Percentiles rank a stretch among this genome's conserved stretches.
phyloP scores from a whole-genome alignment of 495 filamentous ascomycete genomes.

The Parathielavia hyrcaniae region DNA sequence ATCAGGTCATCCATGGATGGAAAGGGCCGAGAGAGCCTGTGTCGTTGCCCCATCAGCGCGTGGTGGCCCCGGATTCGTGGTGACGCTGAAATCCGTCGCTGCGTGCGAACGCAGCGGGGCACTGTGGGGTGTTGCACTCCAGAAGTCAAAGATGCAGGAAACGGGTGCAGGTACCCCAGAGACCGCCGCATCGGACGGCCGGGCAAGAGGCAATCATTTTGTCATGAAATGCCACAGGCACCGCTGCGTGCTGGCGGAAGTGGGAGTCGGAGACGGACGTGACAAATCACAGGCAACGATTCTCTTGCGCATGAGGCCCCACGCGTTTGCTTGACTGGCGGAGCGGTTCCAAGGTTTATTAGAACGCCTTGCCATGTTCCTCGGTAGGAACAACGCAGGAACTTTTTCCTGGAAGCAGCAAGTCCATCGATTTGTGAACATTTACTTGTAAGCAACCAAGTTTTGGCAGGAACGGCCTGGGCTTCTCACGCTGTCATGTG shows the following conservation, averaged over 20 bases:
- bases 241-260: constrained; percentile 25
- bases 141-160: constrained; percentile 3
- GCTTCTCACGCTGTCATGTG: neutral
- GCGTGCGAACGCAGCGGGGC: neutral
- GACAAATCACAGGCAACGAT: constrained; percentile 33
- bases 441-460: neutral
- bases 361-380: no score
- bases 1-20: no score
- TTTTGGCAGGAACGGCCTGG: neutral
- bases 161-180: constrained; percentile 3
- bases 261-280: constrained; percentile 33
- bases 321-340: constrained; percentile 24
- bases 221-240: constrained; percentile 32
- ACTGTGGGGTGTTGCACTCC: neutral
- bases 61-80: neutral
- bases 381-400: neutral
- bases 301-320: constrained; percentile 23
- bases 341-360: constrained; percentile 18
- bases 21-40: no score
- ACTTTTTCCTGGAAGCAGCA: no score
- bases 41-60: neutral
- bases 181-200: neutral
- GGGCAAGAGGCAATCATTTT: constrained; percentile 28
- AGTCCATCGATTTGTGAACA: neutral
- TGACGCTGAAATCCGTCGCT: neutral